Base-by-base conservation (phyloP, 371 early-diverging fungal species). In the Rhizopus sp. region DNA sequence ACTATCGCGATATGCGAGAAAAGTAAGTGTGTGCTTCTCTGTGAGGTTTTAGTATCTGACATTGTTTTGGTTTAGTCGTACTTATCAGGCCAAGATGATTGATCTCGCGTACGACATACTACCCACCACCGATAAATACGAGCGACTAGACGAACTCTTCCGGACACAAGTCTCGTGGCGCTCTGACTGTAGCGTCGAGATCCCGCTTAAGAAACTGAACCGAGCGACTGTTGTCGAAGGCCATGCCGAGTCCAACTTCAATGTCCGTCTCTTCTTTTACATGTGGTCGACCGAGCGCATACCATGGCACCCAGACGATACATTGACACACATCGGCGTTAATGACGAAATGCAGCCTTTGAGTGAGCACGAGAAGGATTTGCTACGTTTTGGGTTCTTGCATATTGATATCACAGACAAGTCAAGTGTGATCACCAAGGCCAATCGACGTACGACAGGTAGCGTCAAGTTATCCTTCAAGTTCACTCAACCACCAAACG, bases 381-480 rank as follows among this genome's bases (percentile, higher is more conserved):
- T 7, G 46, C 3, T 51, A 1, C 35, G 45, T 30, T 34, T 64
- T 32, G 73, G 73, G 0, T 69, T 55, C 38, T 53, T 57, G 5
- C 72, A 77, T 57, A 69, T 71, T 31, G 73, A 77, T 63, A 53
- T 77, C 15, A 77, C 77, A 3, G 73, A 77, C 0, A 69, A 64
- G 37, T 71, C 73, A 45, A 34, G 31, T 0, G 32, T 33, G 6
- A 59, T 65, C 29, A 29, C 35, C 12, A 51, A 49, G 30, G 64
- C 54, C 13, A 58, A 59, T 35, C 35, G 66, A 39, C 30, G 66
- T 31, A 44, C 48, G 16, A 50, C 62, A 35, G 42, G 42, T 2
- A 9, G 45, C 0, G 38, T 57, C 5, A 31, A 50, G 8, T 54
- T 77, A 3, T 15, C 12, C 0, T 65, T 73, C 44, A 33, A 37